phyloP scores from a whole-genome alignment of 1,139 yeast species.

The Candida sanyaensis region DNA sequence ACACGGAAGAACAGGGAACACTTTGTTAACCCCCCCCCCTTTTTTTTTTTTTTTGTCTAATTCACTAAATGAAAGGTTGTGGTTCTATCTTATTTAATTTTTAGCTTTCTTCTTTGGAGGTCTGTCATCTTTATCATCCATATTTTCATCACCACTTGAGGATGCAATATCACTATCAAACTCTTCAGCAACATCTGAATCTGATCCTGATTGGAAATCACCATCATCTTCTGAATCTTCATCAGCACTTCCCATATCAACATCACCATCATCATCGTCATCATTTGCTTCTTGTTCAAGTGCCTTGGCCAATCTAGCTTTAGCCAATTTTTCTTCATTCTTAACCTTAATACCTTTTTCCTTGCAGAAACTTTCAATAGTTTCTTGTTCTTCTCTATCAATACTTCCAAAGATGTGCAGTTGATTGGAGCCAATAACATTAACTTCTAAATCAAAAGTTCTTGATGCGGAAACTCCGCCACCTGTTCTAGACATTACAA shows the following conservation, averaged over 20 bases:
- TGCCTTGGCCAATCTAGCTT: constrained; percentile 75
- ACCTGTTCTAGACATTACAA: constrained; percentile 89
- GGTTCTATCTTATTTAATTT: constrained; percentile 14
- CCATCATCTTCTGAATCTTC: constrained; percentile 73
- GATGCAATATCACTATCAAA: constrained; percentile 54
- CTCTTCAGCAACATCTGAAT: constrained; percentile 82
- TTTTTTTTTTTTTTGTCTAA: background rate
- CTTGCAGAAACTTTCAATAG: constrained; percentile 72
- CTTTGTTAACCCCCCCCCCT: too few species aligned
- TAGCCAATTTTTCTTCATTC: constrained; percentile 89
- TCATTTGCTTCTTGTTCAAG: constrained; percentile 71
- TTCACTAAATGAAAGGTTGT: too few species aligned
- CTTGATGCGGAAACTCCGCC: constrained; percentile 76
- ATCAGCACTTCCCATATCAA: constrained; percentile 73
- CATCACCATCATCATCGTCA: constrained; percentile 60
- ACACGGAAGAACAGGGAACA: background rate
- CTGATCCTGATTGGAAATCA: constrained; percentile 64
- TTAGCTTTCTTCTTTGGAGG: constrained; percentile 52
- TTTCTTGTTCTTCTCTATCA: constrained; percentile 84
- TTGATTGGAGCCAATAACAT: constrained; percentile 63
- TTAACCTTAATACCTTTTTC: constrained; percentile 78
- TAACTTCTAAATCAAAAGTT: constrained; percentile 89
- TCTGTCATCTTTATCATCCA: constrained; percentile 27
- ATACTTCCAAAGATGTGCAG: constrained; percentile 87
- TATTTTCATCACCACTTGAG: constrained; percentile 23